phyloP scores from a whole-genome alignment of 176 grass and related monocot species.

The Rhynchospora pubera region DNA sequence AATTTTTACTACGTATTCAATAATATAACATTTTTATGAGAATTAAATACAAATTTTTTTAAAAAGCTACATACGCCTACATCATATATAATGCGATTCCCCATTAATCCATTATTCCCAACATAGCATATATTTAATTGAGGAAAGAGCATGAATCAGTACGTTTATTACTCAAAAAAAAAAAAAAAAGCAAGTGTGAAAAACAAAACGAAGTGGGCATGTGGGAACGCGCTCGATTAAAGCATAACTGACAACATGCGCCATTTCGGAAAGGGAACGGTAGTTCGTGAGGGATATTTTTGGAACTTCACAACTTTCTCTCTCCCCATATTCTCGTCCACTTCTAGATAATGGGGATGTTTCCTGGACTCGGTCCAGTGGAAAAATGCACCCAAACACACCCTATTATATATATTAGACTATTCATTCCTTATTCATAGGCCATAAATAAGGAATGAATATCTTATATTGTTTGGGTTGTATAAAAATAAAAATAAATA shows the following conservation, averaged over 20 bases:
- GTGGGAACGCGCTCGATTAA: constrained; percentile 14
- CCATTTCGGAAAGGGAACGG: constrained; percentile 6
- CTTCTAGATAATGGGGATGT: not conserved
- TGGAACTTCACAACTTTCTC: not conserved
- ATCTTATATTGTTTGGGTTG: no score
- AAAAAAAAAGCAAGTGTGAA: not conserved
- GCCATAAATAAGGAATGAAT: no score
- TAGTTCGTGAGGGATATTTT: constrained; percentile 7
- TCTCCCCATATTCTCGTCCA: not conserved
- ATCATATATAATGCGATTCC: no score
- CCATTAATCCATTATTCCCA: no score
- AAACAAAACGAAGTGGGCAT: constrained; percentile 4
- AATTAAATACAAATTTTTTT: no score
- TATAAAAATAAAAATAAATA: no score
- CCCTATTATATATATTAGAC: no score
- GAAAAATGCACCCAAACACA: not conserved
- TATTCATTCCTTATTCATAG: no score
- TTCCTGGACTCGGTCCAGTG: not conserved
- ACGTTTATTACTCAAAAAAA: not conserved
- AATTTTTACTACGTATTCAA: no score
- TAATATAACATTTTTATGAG: no score
- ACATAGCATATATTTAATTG: not conserved
- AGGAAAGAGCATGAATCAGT: not conserved
- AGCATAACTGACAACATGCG: constrained; percentile 16
- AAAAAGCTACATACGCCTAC: no score